Evolutionary conservation across 176 grass and related monocot genomes (phyloP).

Genomic region (Echinochloa phyllopogon): DNA sequence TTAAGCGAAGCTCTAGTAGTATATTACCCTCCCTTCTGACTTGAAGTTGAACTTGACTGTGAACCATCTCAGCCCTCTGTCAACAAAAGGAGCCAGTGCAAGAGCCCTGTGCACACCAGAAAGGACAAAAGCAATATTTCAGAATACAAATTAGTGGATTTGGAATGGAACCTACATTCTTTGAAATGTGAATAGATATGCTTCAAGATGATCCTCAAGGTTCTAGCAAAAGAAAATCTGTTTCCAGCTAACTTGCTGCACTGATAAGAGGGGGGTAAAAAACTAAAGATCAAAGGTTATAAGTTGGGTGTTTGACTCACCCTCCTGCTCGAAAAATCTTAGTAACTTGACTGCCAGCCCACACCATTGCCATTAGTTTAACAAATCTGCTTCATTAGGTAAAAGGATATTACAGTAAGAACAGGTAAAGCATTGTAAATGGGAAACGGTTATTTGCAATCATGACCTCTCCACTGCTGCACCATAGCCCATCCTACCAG

Average conservation of each 20-base stretch:
- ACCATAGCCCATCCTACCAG: slow-evolving; percentile 85
- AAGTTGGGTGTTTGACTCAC: slow-evolving; percentile 52
- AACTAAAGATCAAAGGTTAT: slow-evolving; percentile 3
- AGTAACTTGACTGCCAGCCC: slow-evolving; percentile 99
- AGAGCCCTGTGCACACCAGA: slow-evolving; percentile 63
- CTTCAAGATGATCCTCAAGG: slow-evolving; percentile 5
- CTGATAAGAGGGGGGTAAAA: neutral
- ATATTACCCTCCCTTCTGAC: no score
- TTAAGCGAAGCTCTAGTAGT: neutral
- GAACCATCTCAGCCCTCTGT: slow-evolving; percentile 43
- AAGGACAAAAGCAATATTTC: slow-evolving; percentile 22
- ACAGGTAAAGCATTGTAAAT: neutral
- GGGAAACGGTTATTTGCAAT: neutral
- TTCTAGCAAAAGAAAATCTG: neutral
- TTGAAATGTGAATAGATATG: slow-evolving; percentile 1
- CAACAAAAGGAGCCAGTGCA: slow-evolving; percentile 89
- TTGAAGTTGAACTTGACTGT: no score
- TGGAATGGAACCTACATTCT: neutral
- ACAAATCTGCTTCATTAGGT: slow-evolving; percentile 62
- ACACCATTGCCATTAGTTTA: slow-evolving; percentile 91
- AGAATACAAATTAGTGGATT: neutral
- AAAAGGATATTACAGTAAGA: slow-evolving; percentile 16
- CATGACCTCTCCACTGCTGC: slow-evolving; percentile 81
- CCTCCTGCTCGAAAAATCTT: slow-evolving; percentile 86
- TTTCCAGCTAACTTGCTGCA: neutral